Base-by-base conservation (phyloP, 768 basidiomycete genomes). In the Lactarius trivialis region DNA sequence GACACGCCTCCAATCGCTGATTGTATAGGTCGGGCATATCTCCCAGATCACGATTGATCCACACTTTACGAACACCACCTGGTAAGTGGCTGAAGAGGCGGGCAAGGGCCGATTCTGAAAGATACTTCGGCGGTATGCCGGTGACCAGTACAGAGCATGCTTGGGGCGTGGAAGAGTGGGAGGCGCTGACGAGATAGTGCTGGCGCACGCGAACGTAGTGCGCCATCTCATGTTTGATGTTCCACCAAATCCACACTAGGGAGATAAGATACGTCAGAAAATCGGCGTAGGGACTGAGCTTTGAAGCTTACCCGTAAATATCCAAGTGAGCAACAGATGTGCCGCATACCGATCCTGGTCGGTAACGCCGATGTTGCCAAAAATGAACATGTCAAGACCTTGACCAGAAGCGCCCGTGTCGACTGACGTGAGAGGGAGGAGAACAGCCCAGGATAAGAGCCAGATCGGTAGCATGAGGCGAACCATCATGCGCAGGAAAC, bases 91-190 rank as follows among this genome's bases (percentile, higher is more conserved):
- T 81, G 73, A 91, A 96, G 12, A 96, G 74, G 54, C 82, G 77
- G 48, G 72, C 75, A 32, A 97, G 78, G 4, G 84, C 85, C 7
- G 78, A 73, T 67, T 88, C 86, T 41, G 85, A 85, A 57, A 98
- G 82, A 69, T 86, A 93, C 53, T 83, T 81, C 34, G 78, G 75
- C 7, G 94, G 93, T 6, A 98, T 87, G 48, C 94, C 94, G 4
- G 93, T 94, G 63, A 98, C 79, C 49, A 98, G 85, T 24, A 98
- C 80, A 4, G 96, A 95, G 67, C 85, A 90, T 7, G 96, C 93
- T 73, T 94, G 93, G 0, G 93, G 84, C 8, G 88, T 83, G 45
- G 81, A 80, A 0, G 91, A 81, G 68, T 97, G 91, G 7, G 73
- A 76, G 2, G 83, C 83, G 65, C 84, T 81, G 67, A 94, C 83